phyloP scores from a whole-genome alignment of 1,284 basidiomycete species.

The Inonotus hispidus region DNA sequence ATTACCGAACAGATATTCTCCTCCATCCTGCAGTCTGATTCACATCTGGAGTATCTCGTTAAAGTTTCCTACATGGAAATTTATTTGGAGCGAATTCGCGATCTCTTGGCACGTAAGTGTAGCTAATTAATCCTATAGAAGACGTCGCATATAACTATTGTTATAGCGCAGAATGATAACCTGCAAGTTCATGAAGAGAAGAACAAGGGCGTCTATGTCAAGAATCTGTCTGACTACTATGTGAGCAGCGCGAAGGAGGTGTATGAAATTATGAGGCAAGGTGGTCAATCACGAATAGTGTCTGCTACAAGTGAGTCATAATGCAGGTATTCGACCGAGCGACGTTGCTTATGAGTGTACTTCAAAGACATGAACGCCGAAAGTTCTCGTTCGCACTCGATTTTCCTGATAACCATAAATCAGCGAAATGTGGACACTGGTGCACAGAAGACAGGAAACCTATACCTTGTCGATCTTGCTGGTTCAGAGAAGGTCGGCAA shows the following conservation, averaged over 20 bases:
- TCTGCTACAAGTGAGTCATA: constrained; percentile 83
- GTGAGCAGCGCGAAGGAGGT: constrained; percentile 96
- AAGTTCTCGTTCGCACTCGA: constrained; percentile 97
- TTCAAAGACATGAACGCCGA: constrained; percentile 98
- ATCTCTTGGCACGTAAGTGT: constrained; percentile 88
- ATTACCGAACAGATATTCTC: constrained; percentile 99
- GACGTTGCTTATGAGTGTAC: constrained; percentile 3
- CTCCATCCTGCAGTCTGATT: constrained; percentile 92
- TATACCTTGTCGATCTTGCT: constrained; percentile 97
- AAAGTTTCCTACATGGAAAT: constrained; percentile 99
- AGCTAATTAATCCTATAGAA: background rate
- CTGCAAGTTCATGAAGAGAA: constrained; percentile 99
- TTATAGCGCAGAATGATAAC: constrained; percentile 93
- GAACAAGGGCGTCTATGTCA: constrained; percentile 96
- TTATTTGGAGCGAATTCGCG: constrained; percentile 95
- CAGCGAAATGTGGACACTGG: constrained; percentile 96
- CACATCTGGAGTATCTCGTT: constrained; percentile 96
- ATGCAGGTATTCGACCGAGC: background rate
- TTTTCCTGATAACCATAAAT: constrained; percentile 96
- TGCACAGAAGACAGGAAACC: constrained; percentile 92
- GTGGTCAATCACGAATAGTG: constrained; percentile 86
- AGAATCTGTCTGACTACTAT: constrained; percentile 97
- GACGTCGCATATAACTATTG: background rate
- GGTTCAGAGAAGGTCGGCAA: constrained; percentile 99
- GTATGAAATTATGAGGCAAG: constrained; percentile 98